Evolutionary conservation across 2,329 filamentous ascomycete species (phyloP).

Genomic region (Sporothrix euskadiensis): DNA sequence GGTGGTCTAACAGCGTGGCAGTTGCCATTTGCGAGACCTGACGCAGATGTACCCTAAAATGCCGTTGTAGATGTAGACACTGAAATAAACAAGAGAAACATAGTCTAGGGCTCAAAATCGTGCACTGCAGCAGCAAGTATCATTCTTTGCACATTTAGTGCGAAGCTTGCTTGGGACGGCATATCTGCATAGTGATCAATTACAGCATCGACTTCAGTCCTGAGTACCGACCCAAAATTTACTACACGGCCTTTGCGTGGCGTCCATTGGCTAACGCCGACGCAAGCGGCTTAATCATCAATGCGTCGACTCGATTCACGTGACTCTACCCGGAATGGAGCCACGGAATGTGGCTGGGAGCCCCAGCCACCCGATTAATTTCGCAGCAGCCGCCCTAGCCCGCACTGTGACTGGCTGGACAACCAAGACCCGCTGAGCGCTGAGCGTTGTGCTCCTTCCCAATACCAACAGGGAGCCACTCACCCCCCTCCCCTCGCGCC

Average conservation of each 20-base stretch:
- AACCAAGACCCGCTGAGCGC: conserved; percentile 17
- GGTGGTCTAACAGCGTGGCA: background rate
- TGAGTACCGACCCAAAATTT: background rate
- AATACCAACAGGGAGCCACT: conserved; percentile 20
- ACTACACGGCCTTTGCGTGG: background rate
- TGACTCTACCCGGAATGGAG: background rate
- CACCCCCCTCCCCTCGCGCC: conserved; percentile 23
- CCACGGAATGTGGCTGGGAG: conserved; percentile 28
- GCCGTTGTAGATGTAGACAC: background rate
- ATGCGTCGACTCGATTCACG: background rate
- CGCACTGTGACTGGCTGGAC: conserved; percentile 28
- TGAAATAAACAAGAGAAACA: background rate
- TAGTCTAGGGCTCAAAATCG: background rate
- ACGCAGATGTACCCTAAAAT: background rate
- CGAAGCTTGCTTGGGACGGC: background rate
- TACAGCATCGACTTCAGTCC: background rate
- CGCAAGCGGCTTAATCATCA: background rate
- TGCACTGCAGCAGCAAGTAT: background rate
- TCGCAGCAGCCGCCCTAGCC: conserved; percentile 23
- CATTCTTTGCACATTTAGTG: background rate
- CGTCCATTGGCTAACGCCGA: conserved; percentile 6
- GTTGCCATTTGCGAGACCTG: background rate
- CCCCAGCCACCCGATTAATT: conserved; percentile 36
- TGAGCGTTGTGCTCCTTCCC: conserved; percentile 13
- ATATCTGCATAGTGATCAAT: background rate